Conservation (phyloP, 768 basidiomycete species). For the Pleurotus tuoliensis region DNA sequence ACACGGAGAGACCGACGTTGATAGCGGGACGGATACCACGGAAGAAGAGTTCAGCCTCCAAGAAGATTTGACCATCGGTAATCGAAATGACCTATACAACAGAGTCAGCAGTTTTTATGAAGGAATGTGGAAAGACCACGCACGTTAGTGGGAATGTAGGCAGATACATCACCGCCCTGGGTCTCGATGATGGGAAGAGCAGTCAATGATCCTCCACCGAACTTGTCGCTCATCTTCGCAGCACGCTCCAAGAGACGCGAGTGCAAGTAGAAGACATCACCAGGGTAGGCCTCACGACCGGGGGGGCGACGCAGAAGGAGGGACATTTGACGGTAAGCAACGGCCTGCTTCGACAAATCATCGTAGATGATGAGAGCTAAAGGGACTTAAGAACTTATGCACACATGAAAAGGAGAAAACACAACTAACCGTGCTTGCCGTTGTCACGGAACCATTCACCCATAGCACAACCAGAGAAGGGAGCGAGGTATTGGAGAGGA, state of each 20-base stretch:
- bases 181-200: slow-evolving; percentile 99
- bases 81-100: slow-evolving; percentile 89
- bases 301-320: slow-evolving; percentile 99
- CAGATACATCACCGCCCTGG: slow-evolving; percentile 99
- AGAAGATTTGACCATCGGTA: slow-evolving; percentile 99
- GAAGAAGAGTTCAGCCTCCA: slow-evolving; percentile 99
- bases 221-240: slow-evolving; percentile 99
- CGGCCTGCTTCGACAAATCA: slow-evolving; percentile 99
- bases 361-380: slow-evolving; percentile 97
- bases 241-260: slow-evolving; percentile 99
- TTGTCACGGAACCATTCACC: slow-evolving; percentile 99
- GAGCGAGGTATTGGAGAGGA: slow-evolving; percentile 98
- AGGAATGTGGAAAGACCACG: slow-evolving; percentile 19
- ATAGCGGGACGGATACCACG: slow-evolving; percentile 99
- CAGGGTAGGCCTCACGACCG: slow-evolving; percentile 99
- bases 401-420: not conserved
- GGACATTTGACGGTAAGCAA: slow-evolving; percentile 99
- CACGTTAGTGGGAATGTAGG: slow-evolving; percentile 94
- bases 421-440: slow-evolving; percentile 83
- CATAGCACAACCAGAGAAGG: slow-evolving; percentile 99
- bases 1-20: slow-evolving; percentile 99
- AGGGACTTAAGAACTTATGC: slow-evolving; percentile 6
- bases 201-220: slow-evolving; percentile 97
- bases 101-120: not conserved
- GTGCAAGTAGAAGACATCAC: slow-evolving; percentile 99